phyloP scores from a whole-genome alignment of 31 red algal genomes.

The Porphyra umbilicalis region DNA sequence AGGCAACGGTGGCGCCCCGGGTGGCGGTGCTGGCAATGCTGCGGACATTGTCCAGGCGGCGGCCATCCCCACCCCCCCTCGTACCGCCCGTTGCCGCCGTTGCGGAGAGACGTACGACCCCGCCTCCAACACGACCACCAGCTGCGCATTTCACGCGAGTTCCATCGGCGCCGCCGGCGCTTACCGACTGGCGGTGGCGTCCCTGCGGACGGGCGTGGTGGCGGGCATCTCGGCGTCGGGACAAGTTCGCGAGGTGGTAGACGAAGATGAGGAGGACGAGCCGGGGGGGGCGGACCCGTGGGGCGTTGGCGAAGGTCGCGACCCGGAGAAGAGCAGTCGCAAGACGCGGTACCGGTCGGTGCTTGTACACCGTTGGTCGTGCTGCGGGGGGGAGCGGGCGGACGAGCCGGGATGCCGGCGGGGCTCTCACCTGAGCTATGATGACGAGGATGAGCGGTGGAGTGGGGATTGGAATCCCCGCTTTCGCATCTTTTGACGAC shows the following conservation, averaged over 20 bases:
- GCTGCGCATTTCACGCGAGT: not conserved
- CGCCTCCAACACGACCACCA: not conserved
- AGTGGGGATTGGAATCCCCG: not conserved
- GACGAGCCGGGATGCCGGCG: not conserved
- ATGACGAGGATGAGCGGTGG: not conserved
- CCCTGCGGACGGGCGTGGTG: not conserved
- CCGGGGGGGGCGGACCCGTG: not conserved
- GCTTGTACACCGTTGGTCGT: not conserved
- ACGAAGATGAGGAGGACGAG: not conserved
- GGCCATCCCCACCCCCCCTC: not conserved
- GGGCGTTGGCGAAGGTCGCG: not conserved
- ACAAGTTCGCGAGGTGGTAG: not conserved
- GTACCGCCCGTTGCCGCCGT: not conserved
- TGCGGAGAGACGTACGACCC: not conserved
- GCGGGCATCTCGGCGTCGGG: not conserved
- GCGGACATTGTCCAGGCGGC: too few relatives aligned
- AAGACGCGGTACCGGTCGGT: not conserved
- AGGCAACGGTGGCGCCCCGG: too few relatives aligned
- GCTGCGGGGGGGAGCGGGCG: not conserved
- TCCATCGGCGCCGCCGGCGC: not conserved
- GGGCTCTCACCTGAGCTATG: not conserved
- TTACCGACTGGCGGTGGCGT: not conserved
- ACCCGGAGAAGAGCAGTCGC: not conserved
- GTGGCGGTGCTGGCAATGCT: too few relatives aligned
- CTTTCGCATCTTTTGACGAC: not conserved